These are phyloP conservation scores for Saccharomycopsis sp. DNA, from an alignment of 805 yeast genomes.

Conservation along the genomic window DNA sequence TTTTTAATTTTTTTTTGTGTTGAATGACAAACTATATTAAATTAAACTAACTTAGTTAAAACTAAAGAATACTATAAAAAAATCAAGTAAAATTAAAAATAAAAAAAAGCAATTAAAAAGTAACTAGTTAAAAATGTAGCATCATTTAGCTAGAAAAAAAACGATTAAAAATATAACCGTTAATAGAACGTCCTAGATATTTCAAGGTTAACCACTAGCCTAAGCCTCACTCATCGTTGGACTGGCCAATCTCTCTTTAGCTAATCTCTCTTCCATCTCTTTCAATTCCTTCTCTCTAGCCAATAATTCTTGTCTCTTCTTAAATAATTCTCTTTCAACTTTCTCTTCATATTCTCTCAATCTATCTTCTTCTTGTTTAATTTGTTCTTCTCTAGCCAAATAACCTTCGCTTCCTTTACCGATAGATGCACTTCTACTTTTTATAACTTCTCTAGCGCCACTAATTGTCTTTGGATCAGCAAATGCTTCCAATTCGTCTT, in stretches of 20 bases:
- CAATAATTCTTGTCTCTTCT: constrained; percentile 74
- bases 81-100: not conserved
- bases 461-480: not conserved
- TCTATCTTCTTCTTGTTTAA: constrained; percentile 83
- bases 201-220: no score
- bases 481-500: not conserved
- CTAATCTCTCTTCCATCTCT: constrained; percentile 68
- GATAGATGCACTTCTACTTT: constrained; percentile 15
- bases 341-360: constrained; percentile 79
- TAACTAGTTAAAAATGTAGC: not conserved
- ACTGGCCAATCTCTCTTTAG: constrained; percentile 34
- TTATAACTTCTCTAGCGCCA: constrained; percentile 12
- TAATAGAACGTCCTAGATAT: no score
- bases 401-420: constrained; percentile 35
- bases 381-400: constrained; percentile 77
- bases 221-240: constrained; percentile 2
- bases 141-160: not conserved
- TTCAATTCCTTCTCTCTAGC: constrained; percentile 80
- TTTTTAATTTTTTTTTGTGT: not conserved
- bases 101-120: not conserved
- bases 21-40: no score
- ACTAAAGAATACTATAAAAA: constrained; percentile 1
- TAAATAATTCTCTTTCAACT: constrained; percentile 78
- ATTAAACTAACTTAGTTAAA: no score
- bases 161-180: not conserved